Evolutionary conservation across 2,329 filamentous ascomycete species (phyloP), one percentile per base, ranked within the genome.

Genomic region (Setomelanomma holmii): DNA sequence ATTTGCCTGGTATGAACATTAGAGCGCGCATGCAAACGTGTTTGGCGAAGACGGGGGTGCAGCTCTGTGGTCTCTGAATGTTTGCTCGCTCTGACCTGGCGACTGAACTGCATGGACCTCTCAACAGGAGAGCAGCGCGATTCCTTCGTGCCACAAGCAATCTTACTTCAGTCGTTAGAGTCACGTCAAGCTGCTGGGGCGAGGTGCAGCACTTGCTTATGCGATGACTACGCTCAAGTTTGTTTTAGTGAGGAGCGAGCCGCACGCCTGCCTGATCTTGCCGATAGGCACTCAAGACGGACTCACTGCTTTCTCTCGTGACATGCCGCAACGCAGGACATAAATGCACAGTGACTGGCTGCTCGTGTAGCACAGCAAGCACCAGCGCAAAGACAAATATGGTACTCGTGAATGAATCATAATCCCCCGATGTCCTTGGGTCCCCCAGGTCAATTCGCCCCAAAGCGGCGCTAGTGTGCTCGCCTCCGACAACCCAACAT

Each of bases 401-500:
- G 2, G 12, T 8, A 22, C 6, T 27, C 27, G 38, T 43, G 43
- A 52, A 47, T 42, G 44, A 39, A 39, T 41, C 22, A 21, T n/a
- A 48, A 47, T 22, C 30, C 24, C 40, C 40, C 24, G 38, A 20
- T 16, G 40, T 46, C 49, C 27, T 45, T 24, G 30, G 45, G 39
- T 33, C 17, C 34, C 47, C 40, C 38, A 30, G 40, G 17, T 34
- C 42, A 34, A 39, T 43, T 36, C 30, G 22, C 20, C 35, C 23
- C 27, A 24, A 34, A 41, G 53, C 45, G 40, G 47, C 30, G n/a
- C 49, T 55, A 58, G 53, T 45, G 41, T 50, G 50, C 49, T 64
- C 56, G 52, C 57, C 58, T 51, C 56, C 63, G 27, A 55, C 55
- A 58, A 63, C 63, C 62, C 64, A 64, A 61, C 61, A 61, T 63